Evolutionary conservation across 495 filamentous ascomycete genomes (phyloP), one percentile per base, ranked within the genome.

Genomic region (Penicillium daleae): DNA sequence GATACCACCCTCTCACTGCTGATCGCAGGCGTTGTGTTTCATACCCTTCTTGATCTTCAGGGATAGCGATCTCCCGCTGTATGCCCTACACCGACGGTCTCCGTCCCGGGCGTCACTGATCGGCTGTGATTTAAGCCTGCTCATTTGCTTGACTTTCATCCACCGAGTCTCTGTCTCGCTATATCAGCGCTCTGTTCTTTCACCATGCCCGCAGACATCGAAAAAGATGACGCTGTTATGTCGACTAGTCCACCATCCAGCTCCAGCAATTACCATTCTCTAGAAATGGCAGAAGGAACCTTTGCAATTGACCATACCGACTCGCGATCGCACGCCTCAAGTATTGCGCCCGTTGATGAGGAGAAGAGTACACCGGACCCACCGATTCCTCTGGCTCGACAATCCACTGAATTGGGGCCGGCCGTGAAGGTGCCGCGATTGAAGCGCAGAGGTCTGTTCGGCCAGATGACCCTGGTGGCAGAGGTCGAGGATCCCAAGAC

Each of bases 401-500:
- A 64, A 32, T 63, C 49, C 8, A 72, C 69, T 1, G 71, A 76
- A 17, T 55, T 75, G 17, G 76, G 74, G 6, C 52, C 61, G 4
- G 65, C 76, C 4, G 64, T 76, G 5, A 57, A 64, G 52, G 82
- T 98, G 6, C 89, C 91, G 1, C 79, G 89, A 57, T 68, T 78
- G 13, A 71, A 90, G 64, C 86, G 93, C 60, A 77, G 92, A 74
- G 94, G 94, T 0, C 77, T 97, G 9, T 81, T 97, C 29, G 87
- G 86, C 4, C 84, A 84, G 49, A 79, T 96, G 3, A 82, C 90
- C 2, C 59, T 97, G 48, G 77, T 97, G n/a, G 90, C 92, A 4
- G 94, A 98, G 74, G 83, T 96, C 40, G 87, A 90, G 56, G 78
- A 87, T 39, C 88, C 93, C 0, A 87, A 88, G 58, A 82, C 90